Evolutionary conservation across 805 yeast genomes (phyloP).

Genomic region (Ogataea naganishii): DNA sequence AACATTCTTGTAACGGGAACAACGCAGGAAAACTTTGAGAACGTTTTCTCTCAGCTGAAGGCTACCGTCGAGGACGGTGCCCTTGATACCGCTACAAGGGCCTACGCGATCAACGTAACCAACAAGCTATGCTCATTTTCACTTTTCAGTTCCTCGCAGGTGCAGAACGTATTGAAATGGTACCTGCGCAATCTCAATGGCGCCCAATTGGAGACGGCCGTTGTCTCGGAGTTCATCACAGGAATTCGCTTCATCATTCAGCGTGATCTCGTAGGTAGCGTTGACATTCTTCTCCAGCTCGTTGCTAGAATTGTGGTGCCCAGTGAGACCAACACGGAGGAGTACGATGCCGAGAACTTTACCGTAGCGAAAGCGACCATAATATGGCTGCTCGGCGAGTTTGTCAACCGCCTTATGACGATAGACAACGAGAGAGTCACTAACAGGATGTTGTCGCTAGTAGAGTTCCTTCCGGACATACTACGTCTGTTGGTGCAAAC

Average conservation of each 20-base stretch:
- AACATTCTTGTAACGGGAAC: constrained; percentile 53
- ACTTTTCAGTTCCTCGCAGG: constrained; percentile 33
- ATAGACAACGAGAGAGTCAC: constrained; percentile 1
- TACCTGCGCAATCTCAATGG: constrained; percentile 32
- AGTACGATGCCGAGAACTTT: constrained; percentile 7
- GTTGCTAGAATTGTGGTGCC: constrained; percentile 15
- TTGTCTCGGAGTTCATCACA: constrained; percentile 59
- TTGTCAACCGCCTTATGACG: constrained; percentile 24
- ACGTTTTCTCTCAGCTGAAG: constrained; percentile 54
- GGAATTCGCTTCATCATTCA: constrained; percentile 70
- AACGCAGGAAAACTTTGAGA: constrained; percentile 39
- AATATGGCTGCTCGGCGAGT: constrained; percentile 89
- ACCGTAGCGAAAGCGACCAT: constrained; percentile 66
- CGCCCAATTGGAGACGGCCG: constrained; percentile 17
- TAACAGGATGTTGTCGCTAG: constrained; percentile 7
- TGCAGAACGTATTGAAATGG: constrained; percentile 53
- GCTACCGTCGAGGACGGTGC: constrained; percentile 28
- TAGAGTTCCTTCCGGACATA: constrained; percentile 63
- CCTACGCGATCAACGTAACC: too few relatives aligned
- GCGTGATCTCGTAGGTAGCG: constrained; percentile 42
- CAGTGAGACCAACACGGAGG: constrained; percentile 3
- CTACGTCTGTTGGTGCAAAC: constrained; percentile 46
- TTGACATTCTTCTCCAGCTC: constrained; percentile 47
- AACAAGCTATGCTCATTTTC: constrained; percentile 15
- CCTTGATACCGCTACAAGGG: neutral